These are phyloP conservation scores for Salix koriyanagi DNA, from an alignment of 345 rosid genomes.

Conservation along the genomic window DNA sequence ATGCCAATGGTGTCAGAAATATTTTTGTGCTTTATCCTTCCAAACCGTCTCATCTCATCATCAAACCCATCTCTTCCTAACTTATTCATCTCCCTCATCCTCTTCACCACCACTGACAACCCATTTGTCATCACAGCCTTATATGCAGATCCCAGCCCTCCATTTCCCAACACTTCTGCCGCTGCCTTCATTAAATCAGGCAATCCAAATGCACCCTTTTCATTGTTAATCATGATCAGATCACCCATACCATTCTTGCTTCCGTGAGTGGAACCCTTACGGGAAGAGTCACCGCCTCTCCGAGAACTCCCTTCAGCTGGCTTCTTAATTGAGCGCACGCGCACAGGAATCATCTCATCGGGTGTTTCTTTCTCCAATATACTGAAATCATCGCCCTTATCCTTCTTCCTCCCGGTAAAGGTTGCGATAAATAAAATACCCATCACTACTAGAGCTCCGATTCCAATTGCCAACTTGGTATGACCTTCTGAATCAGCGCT, in stretches of 20 bases:
- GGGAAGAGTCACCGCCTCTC: slow-evolving; percentile 29
- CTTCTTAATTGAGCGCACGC: slow-evolving; percentile 28
- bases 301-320: slow-evolving; percentile 11
- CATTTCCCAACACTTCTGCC: slow-evolving; percentile 84
- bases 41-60: slow-evolving; percentile 65
- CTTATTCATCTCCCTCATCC: slow-evolving; percentile 72
- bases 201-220: slow-evolving; percentile 60
- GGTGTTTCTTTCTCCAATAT: slow-evolving; percentile 44
- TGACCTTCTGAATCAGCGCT: not conserved
- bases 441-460: not conserved
- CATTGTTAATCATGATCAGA: slow-evolving; percentile 57
- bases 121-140: slow-evolving; percentile 75
- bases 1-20: slow-evolving; percentile 74
- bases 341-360: slow-evolving; percentile 29
- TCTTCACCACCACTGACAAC: slow-evolving; percentile 75
- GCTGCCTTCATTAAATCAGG: slow-evolving; percentile 88
- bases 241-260: slow-evolving; percentile 30
- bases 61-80: slow-evolving; percentile 54
- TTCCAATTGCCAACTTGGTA: not conserved
- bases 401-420: slow-evolving; percentile 5
- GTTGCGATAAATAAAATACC: not conserved
- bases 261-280: not conserved
- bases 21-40: slow-evolving; percentile 55
- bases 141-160: slow-evolving; percentile 84
- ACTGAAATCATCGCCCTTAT: slow-evolving; percentile 37